phyloP scores from a whole-genome alignment of 1,139 yeast species.

The Zygosaccharomyces sapae region DNA sequence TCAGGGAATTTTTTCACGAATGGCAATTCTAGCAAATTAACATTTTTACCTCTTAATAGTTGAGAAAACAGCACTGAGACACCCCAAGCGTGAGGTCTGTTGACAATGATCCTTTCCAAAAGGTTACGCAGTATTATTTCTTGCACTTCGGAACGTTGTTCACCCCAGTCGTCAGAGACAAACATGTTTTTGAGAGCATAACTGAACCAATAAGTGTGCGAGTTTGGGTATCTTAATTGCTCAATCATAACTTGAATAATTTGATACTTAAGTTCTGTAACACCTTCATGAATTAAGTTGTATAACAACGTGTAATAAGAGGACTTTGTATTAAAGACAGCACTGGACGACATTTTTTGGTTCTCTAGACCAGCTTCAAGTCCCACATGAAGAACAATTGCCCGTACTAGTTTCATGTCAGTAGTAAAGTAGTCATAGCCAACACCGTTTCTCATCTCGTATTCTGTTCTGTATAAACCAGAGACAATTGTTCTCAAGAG shows the following conservation, averaged over 20 bases:
- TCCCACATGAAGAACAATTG: slow-evolving; percentile 79
- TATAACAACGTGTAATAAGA: slow-evolving; percentile 66
- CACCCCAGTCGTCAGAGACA: slow-evolving; percentile 45
- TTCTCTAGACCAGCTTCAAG: slow-evolving; percentile 65
- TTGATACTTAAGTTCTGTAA: slow-evolving; percentile 68
- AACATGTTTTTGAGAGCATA: slow-evolving; percentile 69
- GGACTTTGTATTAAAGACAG: slow-evolving; percentile 61
- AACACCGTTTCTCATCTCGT: slow-evolving; percentile 54
- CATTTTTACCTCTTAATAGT: slow-evolving; percentile 63
- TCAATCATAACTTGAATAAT: slow-evolving; percentile 77
- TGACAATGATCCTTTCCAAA: slow-evolving; percentile 79
- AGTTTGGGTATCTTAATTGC: slow-evolving; percentile 87
- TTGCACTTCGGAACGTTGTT: slow-evolving; percentile 51
- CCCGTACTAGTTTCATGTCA: slow-evolving; percentile 64
- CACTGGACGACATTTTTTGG: slow-evolving; percentile 38
- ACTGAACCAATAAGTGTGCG: slow-evolving; percentile 88
- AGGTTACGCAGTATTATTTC: slow-evolving; percentile 79
- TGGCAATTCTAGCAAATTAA: slow-evolving; percentile 68
- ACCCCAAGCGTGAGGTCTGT: slow-evolving; percentile 98
- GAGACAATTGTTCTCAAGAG: slow-evolving; percentile 59
- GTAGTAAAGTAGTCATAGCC: slow-evolving; percentile 60
- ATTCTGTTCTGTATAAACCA: slow-evolving; percentile 53
- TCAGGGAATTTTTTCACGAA: slow-evolving; percentile 74
- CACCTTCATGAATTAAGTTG: slow-evolving; percentile 60
- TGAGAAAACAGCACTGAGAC: slow-evolving; percentile 78